Percentiles rank a stretch among this genome's conserved stretches.
Evolutionary conservation across 495 filamentous ascomycete genomes (phyloP).

Genomic region (Hypoxylon trugodes): DNA sequence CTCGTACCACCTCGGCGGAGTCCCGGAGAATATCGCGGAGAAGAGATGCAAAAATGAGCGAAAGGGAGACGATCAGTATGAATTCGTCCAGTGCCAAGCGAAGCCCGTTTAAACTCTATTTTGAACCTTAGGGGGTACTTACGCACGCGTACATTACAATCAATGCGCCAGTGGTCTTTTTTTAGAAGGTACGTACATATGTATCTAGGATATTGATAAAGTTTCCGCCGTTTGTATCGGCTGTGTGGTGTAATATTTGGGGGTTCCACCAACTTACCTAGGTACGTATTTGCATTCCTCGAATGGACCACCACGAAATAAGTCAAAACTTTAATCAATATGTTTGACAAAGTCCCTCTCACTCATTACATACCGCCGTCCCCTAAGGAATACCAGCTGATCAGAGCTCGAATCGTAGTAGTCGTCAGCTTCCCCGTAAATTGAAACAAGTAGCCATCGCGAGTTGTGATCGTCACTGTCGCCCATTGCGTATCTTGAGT

Average conservation of each 20-base stretch:
- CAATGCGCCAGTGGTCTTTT: no score
- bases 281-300: neutral
- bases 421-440: neutral
- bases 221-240: no score
- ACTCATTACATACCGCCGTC: neutral
- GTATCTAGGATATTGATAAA: no score
- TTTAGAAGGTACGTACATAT: no score
- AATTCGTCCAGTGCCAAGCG: neutral
- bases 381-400: neutral
- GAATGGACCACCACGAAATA: neutral
- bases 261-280: no score
- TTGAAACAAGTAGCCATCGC: neutral
- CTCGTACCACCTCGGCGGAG: neutral
- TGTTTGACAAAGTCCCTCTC: neutral
- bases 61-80: neutral
- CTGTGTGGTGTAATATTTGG: no score
- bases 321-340: neutral
- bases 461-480: neutral
- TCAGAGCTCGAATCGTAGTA: neutral
- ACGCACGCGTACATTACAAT: no score
- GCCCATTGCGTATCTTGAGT: neutral
- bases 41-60: neutral
- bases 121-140: no score
- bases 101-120: conserved; percentile 10
- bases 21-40: neutral